Conservation (phyloP, 345 rosid species). For the rapeseed (Brassica napus) region DNA sequence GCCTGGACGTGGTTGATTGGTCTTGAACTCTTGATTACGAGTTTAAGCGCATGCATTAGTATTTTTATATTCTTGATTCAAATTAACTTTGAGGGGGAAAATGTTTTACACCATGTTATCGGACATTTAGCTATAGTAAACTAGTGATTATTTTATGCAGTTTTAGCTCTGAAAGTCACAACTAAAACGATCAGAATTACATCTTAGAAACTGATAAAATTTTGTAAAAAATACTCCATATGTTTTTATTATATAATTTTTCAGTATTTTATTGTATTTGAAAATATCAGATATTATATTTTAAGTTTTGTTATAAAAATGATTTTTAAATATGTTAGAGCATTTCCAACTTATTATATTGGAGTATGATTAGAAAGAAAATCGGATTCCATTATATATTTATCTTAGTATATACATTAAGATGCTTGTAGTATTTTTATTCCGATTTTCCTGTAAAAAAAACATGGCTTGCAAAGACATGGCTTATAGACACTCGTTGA, state of each 20-base stretch:
- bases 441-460: background rate
- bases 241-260: too few species aligned
- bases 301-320: background rate
- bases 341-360: too few species aligned
- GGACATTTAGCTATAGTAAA: too few species aligned
- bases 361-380: too few species aligned
- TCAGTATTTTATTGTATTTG: background rate
- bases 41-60: background rate
- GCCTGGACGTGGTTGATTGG: background rate
- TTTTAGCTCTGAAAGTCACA: background rate
- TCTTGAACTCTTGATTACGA: background rate
- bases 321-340: too few species aligned
- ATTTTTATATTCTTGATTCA: background rate
- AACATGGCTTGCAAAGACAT: background rate
- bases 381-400: too few species aligned
- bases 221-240: background rate
- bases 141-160: background rate
- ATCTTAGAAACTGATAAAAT: background rate
- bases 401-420: too few species aligned
- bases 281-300: background rate
- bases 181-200: background rate
- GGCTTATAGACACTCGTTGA: slow-evolving; percentile 20
- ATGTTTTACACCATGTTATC: background rate
- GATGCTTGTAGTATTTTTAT: background rate
- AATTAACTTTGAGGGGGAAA: background rate